A percentile compares a stretch with the other conserved stretches of the same genome.
Evolutionary conservation across 2,329 filamentous ascomycete species (phyloP).

Genomic region (Fusarium annulatum): DNA sequence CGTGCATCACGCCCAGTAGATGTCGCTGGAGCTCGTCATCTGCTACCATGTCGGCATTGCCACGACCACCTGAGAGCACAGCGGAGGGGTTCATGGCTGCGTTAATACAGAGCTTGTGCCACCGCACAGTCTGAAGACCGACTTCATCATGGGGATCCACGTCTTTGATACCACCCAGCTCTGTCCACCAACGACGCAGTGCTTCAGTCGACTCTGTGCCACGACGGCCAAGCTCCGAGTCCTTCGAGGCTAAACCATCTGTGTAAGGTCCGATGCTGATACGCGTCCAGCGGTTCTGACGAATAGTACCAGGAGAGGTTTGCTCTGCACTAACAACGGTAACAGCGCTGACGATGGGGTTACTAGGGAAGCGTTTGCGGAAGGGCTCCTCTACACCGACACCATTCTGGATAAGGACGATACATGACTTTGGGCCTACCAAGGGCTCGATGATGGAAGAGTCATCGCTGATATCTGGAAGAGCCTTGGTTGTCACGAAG

Average conservation of each 20-base stretch:
- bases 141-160: conserved; percentile 72
- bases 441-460: conserved; percentile 70
- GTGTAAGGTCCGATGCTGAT: conserved; percentile 76
- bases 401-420: conserved; percentile 78
- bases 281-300: conserved; percentile 79
- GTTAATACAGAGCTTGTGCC: conserved; percentile 84
- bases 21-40: conserved; percentile 72
- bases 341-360: conserved; percentile 73
- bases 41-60: conserved; percentile 73
- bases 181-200: conserved; percentile 65
- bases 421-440: conserved; percentile 63
- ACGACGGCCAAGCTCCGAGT: conserved; percentile 47
- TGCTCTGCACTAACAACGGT: conserved; percentile 78
- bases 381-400: conserved; percentile 77
- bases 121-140: conserved; percentile 75
- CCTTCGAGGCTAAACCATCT: conserved; percentile 56
- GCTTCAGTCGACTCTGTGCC: conserved; percentile 57
- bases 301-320: conserved; percentile 68
- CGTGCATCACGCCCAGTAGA: conserved; percentile 74
- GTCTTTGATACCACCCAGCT: conserved; percentile 71
- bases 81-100: conserved; percentile 79
- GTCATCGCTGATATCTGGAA: conserved; percentile 73
- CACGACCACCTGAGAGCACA: conserved; percentile 71
- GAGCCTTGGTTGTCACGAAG: conserved; percentile 76
- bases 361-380: conserved; percentile 67